A percentile compares a stretch with the other conserved stretches of the same genome.
Evolutionary conservation across 768 basidiomycete genomes (phyloP).

Genomic region (Omphalotus guepiniiformis): DNA sequence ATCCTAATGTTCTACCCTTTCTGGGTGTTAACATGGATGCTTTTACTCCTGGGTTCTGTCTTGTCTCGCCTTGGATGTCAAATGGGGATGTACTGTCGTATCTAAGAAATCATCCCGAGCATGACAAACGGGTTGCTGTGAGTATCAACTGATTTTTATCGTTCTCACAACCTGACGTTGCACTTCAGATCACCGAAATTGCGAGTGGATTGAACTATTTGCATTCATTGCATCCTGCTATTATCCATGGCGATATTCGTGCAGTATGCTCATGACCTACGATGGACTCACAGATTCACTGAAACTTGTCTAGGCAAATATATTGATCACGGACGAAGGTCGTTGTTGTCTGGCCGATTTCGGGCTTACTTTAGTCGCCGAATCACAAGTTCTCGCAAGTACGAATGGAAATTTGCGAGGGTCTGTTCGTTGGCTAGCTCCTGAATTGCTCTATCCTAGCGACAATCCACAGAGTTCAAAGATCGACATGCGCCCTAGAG

Average conservation of each 20-base stretch:
- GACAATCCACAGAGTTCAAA: neutral
- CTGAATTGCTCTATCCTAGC: conserved; percentile 9
- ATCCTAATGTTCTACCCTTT: conserved; percentile 28
- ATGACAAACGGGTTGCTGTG: conserved; percentile 8
- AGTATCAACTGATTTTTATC: conserved; percentile 18
- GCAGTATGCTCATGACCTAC: conserved; percentile 22
- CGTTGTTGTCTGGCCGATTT: conserved; percentile 29
- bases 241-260: conserved; percentile 39
- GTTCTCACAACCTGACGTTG: conserved; percentile 21
- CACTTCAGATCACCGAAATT: conserved; percentile 24
- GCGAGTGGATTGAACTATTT: conserved; percentile 34
- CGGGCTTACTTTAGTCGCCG: conserved; percentile 15
- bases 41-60: conserved; percentile 15
- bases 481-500: conserved; percentile 1
- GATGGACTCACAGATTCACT: neutral
- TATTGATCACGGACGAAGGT: conserved; percentile 21
- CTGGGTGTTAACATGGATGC: conserved; percentile 20
- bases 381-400: no score
- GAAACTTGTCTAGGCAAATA: conserved; percentile 20
- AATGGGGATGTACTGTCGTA: conserved; percentile 22
- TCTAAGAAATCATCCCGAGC: conserved; percentile 21
- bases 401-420: conserved; percentile 10
- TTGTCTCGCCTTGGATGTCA: conserved; percentile 39
- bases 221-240: conserved; percentile 33
- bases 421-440: conserved; percentile 12